phyloP scores from a whole-genome alignment of 768 basidiomycete genomes.

The Amanita inopinata region DNA sequence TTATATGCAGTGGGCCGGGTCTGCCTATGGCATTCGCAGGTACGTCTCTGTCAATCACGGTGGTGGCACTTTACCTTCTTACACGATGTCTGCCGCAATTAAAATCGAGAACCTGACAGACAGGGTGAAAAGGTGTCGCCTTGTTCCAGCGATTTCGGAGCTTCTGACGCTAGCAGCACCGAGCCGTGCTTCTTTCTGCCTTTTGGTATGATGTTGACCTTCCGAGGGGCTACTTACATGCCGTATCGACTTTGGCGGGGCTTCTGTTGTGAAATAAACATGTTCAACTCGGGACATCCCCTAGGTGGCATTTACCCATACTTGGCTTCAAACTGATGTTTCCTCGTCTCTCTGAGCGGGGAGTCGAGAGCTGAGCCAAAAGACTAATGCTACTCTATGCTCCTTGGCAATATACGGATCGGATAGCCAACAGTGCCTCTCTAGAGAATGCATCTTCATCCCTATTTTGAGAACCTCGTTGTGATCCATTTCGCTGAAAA shows the following conservation, averaged over 20 bases:
- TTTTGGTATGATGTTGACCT: neutral
- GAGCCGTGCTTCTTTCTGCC: slow-evolving; percentile 3
- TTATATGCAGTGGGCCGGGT: neutral
- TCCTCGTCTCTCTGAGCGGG: no score
- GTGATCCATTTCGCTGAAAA: neutral
- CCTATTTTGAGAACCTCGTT: no score
- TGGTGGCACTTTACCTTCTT: slow-evolving; percentile 4
- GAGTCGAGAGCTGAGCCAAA: no score
- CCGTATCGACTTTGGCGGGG: neutral
- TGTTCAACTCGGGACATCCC: neutral
- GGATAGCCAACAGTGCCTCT: no score
- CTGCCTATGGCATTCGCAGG: slow-evolving; percentile 4
- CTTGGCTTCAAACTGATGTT: no score
- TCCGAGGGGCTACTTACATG: neutral
- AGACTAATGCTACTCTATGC: no score
- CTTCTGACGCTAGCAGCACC: slow-evolving; percentile 4
- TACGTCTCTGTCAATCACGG: slow-evolving; percentile 6
- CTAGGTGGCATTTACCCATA: no score
- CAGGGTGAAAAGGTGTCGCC: slow-evolving; percentile 1
- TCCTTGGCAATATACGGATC: no score
- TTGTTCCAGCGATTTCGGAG: slow-evolving; percentile 5
- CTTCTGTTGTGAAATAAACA: neutral
- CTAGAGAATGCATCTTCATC: no score
- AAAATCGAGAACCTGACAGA: slow-evolving; percentile 6
- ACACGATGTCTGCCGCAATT: neutral